Percentiles rank a stretch among this genome's conserved stretches.
Evolutionary conservation across 2,329 filamentous ascomycete genomes (phyloP).

Genomic region (Xylariaceae sp.): DNA sequence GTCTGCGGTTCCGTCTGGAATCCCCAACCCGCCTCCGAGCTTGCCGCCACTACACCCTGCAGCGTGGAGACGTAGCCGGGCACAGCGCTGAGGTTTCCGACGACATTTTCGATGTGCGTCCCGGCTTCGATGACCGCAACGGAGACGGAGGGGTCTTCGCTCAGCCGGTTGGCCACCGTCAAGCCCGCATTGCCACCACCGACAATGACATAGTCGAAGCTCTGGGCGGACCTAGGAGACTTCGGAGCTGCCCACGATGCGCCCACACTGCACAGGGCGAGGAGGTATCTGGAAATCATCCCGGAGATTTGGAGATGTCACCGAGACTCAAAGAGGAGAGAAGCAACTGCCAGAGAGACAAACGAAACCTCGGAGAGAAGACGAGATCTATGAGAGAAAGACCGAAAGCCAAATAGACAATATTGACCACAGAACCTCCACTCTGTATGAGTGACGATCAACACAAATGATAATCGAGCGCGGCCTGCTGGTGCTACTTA

Average conservation of each 20-base stretch:
- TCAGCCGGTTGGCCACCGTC: slow-evolving; percentile 26
- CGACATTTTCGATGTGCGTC: slow-evolving; percentile 25
- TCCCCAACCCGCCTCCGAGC: slow-evolving; percentile 12
- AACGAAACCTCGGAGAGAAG: no score
- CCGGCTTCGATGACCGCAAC: slow-evolving; percentile 35
- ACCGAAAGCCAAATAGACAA: no score
- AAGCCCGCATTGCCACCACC: slow-evolving; percentile 34
- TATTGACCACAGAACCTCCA: no score
- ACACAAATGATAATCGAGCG: no score
- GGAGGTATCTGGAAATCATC: background rate
- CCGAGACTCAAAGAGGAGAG: no score
- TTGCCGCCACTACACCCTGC: slow-evolving; percentile 5
- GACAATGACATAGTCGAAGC: slow-evolving; percentile 23
- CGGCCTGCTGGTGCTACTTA: no score
- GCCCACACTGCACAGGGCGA: background rate
- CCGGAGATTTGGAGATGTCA: no score
- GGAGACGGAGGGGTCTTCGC: slow-evolving; percentile 23
- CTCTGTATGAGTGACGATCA: no score
- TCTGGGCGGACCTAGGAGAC: slow-evolving; percentile 3
- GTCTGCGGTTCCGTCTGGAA: slow-evolving; percentile 20
- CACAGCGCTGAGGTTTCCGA: slow-evolving; percentile 14
- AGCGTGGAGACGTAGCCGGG: slow-evolving; percentile 18
- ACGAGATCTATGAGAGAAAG: no score
- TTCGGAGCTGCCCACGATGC: background rate
- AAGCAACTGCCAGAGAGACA: no score